Evolutionary conservation across 163 green algal species (phyloP).

Genomic region (Volvox carteri): DNA sequence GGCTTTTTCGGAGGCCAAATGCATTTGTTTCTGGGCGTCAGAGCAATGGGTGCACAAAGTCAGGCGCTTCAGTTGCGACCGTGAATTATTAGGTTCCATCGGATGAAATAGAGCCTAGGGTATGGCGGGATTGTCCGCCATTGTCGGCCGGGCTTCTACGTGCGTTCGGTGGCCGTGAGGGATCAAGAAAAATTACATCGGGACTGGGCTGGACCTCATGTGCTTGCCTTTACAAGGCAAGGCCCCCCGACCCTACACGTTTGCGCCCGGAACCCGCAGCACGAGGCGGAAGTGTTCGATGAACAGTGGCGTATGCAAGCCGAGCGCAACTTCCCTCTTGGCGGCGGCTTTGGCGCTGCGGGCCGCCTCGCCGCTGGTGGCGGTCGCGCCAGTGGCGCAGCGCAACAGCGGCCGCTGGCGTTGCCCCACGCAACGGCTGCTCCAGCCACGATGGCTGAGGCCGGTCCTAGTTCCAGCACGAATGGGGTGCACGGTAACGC

Average conservation of each 20-base stretch:
- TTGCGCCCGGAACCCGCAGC: neutral
- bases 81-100: no score
- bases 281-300: slow-evolving; percentile 55
- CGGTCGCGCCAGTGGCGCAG: neutral
- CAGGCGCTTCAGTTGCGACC: no score
- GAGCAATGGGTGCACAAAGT: no score
- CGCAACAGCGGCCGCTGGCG: neutral
- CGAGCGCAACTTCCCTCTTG: slow-evolving; percentile 30
- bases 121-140: no score
- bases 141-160: no score
- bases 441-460: neutral
- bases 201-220: neutral
- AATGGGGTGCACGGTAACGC: neutral
- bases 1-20: no score
- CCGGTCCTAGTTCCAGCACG: neutral
- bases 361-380: neutral
- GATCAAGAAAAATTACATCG: no score
- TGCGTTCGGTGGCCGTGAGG: no score
- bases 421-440: neutral
- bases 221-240: neutral
- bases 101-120: no score
- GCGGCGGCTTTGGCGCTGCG: neutral
- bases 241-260: neutral
- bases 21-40: no score
- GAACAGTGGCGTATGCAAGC: slow-evolving; percentile 56